A percentile compares a stretch with the other conserved stretches of the same genome.
Conservation (phyloP, 805 yeast genomes). For the Kluyveromyces starmeri region DNA sequence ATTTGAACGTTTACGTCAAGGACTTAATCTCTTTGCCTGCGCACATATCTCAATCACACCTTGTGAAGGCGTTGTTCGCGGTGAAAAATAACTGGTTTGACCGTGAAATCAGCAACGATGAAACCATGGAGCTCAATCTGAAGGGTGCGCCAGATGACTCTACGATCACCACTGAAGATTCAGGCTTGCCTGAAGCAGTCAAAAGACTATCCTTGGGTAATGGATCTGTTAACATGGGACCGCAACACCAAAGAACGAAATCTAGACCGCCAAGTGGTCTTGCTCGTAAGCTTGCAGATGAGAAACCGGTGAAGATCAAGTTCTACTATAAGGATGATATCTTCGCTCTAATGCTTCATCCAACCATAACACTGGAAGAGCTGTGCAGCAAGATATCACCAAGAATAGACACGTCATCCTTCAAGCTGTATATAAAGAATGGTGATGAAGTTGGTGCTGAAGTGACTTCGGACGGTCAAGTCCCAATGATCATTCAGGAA, state of each 20-base stretch:
- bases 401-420: conserved; percentile 35
- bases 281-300: conserved; percentile 16
- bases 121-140: conserved; percentile 8
- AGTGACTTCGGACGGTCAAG: conserved; percentile 28
- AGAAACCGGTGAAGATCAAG: conserved; percentile 45
- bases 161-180: conserved; percentile 27
- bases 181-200: conserved; percentile 21
- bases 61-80: conserved; percentile 65
- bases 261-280: conserved; percentile 26
- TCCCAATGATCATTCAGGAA: conserved; percentile 26
- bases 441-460: conserved; percentile 28
- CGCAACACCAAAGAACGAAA: conserved; percentile 10
- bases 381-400: conserved; percentile 43
- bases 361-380: conserved; percentile 39
- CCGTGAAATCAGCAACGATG: conserved; percentile 16
- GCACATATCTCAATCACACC: conserved; percentile 60
- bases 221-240: conserved; percentile 4
- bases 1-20: conserved; percentile 47
- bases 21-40: conserved; percentile 63
- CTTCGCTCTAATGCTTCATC: conserved; percentile 56
- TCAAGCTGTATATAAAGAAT: conserved; percentile 29
- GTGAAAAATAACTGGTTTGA: conserved; percentile 33
- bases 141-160: conserved; percentile 20
- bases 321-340: conserved; percentile 76
- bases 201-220: conserved; percentile 19